These are phyloP conservation scores for Tricladium varicosporioides DNA, from an alignment of 2,329 filamentous ascomycete genomes.

Conservation along the genomic window DNA sequence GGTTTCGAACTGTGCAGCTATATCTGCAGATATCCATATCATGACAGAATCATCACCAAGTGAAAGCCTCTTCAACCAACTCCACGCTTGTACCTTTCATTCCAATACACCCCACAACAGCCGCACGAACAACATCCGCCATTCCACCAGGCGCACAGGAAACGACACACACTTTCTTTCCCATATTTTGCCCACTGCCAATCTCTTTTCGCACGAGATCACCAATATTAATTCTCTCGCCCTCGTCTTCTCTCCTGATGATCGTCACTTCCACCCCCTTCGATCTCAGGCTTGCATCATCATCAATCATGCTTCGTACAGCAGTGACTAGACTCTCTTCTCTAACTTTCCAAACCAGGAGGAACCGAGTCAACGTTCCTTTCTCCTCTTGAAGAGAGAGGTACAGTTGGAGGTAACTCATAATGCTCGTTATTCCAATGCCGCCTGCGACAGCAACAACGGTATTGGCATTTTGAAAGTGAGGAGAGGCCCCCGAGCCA, in stretches of 20 bases:
- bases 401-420: constrained; percentile 33
- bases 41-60: no score
- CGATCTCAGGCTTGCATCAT: constrained; percentile 8
- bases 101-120: no score
- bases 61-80: no score
- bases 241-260: not conserved
- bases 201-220: not conserved
- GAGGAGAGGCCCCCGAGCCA: constrained; percentile 25
- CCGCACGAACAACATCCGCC: no score
- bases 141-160: no score
- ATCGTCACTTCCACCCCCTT: not conserved
- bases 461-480: constrained; percentile 36
- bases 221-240: not conserved
- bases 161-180: not conserved
- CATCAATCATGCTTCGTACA: constrained; percentile 30
- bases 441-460: constrained; percentile 44
- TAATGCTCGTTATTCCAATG: constrained; percentile 45
- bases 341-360: constrained; percentile 37
- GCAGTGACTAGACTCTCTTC: constrained; percentile 26
- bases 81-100: no score
- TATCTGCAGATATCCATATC: no score
- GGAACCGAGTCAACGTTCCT: not conserved
- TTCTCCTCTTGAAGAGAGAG: constrained; percentile 31
- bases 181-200: not conserved
- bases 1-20: no score